Percentiles rank a stretch among this genome's conserved stretches.
phyloP scores from a whole-genome alignment of 2,329 filamentous ascomycete species.

The Alternaria novae-zelandiae region DNA sequence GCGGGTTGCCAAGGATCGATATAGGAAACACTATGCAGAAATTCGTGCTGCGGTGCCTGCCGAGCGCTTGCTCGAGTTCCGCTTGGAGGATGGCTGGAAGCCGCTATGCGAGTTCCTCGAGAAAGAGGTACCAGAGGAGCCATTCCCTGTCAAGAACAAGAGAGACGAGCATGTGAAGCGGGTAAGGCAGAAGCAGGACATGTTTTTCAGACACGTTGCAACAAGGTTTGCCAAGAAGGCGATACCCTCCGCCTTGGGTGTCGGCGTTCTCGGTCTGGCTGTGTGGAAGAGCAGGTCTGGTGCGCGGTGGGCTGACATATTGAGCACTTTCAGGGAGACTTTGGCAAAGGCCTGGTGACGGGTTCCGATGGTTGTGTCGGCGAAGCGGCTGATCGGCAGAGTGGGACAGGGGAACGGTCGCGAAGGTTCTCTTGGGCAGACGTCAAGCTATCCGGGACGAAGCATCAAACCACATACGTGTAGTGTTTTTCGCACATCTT shows the following conservation, averaged over 20 bases:
- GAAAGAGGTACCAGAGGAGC: slow-evolving; percentile 21
- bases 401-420: neutral
- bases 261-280: neutral
- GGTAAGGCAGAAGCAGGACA: slow-evolving; percentile 8
- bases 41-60: slow-evolving; percentile 23
- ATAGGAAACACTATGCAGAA: slow-evolving; percentile 17
- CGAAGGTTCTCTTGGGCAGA: neutral
- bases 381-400: neutral
- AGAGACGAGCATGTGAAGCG: slow-evolving; percentile 7
- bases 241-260: neutral
- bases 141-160: slow-evolving; percentile 23
- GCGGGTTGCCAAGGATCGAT: slow-evolving; percentile 11
- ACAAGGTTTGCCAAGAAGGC: neutral
- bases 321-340: neutral
- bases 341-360: neutral
- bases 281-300: neutral
- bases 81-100: slow-evolving; percentile 28
- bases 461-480: neutral
- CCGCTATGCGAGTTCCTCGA: slow-evolving; percentile 33
- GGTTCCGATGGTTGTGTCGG: neutral
- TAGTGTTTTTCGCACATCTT: neutral
- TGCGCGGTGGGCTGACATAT: neutral
- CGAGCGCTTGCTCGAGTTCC: slow-evolving; percentile 27
- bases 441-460: neutral
- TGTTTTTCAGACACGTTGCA: slow-evolving; percentile 7